phyloP scores from a whole-genome alignment of 179 eudicot species.

The Beta macrorhiza region DNA sequence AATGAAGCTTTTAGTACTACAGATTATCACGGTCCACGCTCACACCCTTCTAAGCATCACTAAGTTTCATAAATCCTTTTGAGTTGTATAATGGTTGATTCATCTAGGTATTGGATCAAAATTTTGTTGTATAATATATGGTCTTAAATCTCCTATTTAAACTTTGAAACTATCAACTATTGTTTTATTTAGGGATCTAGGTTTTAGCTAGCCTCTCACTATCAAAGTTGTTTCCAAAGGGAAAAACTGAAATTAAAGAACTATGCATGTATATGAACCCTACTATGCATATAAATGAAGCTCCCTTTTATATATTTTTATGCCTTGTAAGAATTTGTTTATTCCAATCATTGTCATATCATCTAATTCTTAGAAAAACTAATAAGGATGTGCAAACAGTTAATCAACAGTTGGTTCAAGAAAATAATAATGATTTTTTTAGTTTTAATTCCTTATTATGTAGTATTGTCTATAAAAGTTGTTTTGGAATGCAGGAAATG shows the following conservation, averaged over 20 bases:
- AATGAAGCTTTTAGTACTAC: slow-evolving; percentile 31
- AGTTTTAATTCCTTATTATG: neutral
- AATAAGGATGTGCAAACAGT: neutral
- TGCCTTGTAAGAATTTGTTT: neutral
- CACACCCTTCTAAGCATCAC: slow-evolving; percentile 41
- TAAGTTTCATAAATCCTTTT: slow-evolving; percentile 5
- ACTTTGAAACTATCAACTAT: neutral
- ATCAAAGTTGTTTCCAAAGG: neutral
- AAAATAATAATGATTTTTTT: neutral
- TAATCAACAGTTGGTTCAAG: neutral
- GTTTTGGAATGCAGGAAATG: slow-evolving; percentile 32
- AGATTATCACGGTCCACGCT: slow-evolving; percentile 37
- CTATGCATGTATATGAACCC: slow-evolving; percentile 1
- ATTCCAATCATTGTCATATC: neutral
- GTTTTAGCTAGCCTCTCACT: neutral
- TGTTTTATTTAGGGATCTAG: neutral
- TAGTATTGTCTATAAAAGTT: neutral
- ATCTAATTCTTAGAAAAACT: too few species aligned
- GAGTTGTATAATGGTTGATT: neutral
- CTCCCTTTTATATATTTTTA: neutral
- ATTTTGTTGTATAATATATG: slow-evolving; percentile 15
- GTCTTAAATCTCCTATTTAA: neutral
- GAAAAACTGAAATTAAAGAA: neutral
- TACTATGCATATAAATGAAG: neutral
- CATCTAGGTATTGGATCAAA: slow-evolving; percentile 10